phyloP scores from a whole-genome alignment of 192 early-diverging fungal species.

The Spizellomyces sp. region DNA sequence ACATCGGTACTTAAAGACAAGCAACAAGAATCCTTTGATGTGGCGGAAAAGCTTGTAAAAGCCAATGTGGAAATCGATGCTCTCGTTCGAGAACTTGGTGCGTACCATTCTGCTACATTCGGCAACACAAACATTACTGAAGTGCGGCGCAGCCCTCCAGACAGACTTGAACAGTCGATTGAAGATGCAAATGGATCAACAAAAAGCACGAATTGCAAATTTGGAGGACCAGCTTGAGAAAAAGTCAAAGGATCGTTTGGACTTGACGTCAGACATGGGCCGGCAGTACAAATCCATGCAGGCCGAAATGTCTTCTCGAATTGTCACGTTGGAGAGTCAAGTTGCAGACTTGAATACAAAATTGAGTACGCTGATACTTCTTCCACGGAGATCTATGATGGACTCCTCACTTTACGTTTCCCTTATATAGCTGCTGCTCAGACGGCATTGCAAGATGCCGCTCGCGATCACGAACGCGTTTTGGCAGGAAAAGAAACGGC shows the following conservation, averaged over 20 bases:
- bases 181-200: conserved; percentile 25
- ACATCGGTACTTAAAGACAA: not conserved
- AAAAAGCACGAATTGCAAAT: conserved; percentile 35
- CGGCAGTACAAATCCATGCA: conserved; percentile 67
- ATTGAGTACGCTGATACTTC: conserved; percentile 34
- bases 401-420: not conserved
- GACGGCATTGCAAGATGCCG: conserved; percentile 43
- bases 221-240: conserved; percentile 46
- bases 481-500: conserved; percentile 51
- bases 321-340: conserved; percentile 54
- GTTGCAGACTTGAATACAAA: conserved; percentile 54
- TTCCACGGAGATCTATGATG: not conserved
- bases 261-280: conserved; percentile 59
- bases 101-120: not conserved
- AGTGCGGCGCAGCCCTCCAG: conserved; percentile 26
- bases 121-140: not conserved
- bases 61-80: conserved; percentile 40
- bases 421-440: conserved; percentile 37
- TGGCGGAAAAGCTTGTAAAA: conserved; percentile 48
- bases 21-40: conserved; percentile 29
- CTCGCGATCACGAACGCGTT: conserved; percentile 47
- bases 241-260: conserved; percentile 46
- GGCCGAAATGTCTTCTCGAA: conserved; percentile 55
- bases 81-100: conserved; percentile 44
- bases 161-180: conserved; percentile 35